Evolutionary conservation across 768 basidiomycete species (phyloP).

Genomic region (Cyclocybe aegerita): DNA sequence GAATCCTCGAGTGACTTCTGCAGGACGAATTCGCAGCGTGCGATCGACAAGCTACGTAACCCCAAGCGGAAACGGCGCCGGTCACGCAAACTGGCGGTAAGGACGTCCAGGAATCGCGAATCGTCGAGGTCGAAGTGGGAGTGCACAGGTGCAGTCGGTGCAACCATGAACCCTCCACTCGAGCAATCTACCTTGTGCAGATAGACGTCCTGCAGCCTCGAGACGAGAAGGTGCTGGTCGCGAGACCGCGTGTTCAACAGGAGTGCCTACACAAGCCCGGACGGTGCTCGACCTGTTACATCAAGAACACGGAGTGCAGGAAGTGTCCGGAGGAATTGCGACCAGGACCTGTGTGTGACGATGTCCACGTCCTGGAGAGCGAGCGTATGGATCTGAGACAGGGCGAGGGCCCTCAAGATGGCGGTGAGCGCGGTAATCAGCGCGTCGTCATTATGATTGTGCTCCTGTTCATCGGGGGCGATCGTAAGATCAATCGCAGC

Average conservation of each 20-base stretch:
- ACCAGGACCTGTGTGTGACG: slow-evolving; percentile 40
- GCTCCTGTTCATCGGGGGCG: slow-evolving; percentile 19
- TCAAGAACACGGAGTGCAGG: slow-evolving; percentile 34
- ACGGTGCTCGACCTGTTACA: slow-evolving; percentile 35
- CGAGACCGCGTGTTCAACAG: slow-evolving; percentile 34
- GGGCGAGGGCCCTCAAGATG: slow-evolving; percentile 32
- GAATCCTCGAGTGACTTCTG: slow-evolving; percentile 23
- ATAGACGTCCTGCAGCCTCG: slow-evolving; percentile 35
- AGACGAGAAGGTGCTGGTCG: slow-evolving; percentile 28
- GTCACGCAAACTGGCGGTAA: slow-evolving; percentile 28
- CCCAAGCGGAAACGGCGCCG: slow-evolving; percentile 25
- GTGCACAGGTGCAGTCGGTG: slow-evolving; percentile 26
- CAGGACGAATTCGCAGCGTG: slow-evolving; percentile 29
- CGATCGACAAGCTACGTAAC: slow-evolving; percentile 35
- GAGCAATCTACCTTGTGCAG: slow-evolving; percentile 38
- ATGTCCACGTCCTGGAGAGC: slow-evolving; percentile 36
- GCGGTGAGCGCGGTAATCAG: slow-evolving; percentile 28
- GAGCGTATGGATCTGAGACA: slow-evolving; percentile 30
- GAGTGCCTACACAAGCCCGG: slow-evolving; percentile 39
- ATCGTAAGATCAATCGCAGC: slow-evolving; percentile 32
- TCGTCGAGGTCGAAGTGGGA: slow-evolving; percentile 38
- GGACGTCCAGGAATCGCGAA: slow-evolving; percentile 40
- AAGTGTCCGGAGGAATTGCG: slow-evolving; percentile 25
- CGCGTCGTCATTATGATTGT: slow-evolving; percentile 26
- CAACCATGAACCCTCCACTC: slow-evolving; percentile 40